phyloP scores from a whole-genome alignment of 1,284 basidiomycete species.

The Cutaneotrichosporon sp. region DNA sequence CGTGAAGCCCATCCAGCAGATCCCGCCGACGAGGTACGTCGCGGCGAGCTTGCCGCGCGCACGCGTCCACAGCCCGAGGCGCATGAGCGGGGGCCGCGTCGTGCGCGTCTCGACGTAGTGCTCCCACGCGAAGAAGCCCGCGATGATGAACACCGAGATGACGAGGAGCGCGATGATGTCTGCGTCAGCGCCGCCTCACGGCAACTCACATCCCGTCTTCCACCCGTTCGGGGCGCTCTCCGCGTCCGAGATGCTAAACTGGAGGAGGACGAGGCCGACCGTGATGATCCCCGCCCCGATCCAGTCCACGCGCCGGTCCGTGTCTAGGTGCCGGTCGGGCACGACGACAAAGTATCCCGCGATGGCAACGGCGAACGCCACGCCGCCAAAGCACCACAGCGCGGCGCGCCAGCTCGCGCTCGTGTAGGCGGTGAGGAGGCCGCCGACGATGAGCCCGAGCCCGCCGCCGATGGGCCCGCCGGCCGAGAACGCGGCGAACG shows the following conservation, averaged over 20 bases:
- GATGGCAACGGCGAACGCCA: constrained; percentile 59
- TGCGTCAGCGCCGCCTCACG: constrained; percentile 10
- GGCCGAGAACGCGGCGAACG: constrained; percentile 70
- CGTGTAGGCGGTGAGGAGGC: constrained; percentile 68
- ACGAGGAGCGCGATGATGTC: constrained; percentile 62
- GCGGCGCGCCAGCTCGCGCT: constrained; percentile 62
- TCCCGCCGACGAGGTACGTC: constrained; percentile 67
- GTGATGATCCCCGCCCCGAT: constrained; percentile 74
- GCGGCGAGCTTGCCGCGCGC: constrained; percentile 67
- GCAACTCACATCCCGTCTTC: constrained; percentile 67
- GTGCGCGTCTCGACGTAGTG: constrained; percentile 58
- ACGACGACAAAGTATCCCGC: constrained; percentile 63
- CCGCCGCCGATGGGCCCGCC: constrained; percentile 77
- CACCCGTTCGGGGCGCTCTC: constrained; percentile 69
- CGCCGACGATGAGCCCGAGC: constrained; percentile 68
- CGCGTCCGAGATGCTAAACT: constrained; percentile 77
- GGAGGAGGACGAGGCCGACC: constrained; percentile 70
- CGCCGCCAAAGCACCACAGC: constrained; percentile 62
- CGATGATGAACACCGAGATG: constrained; percentile 63
- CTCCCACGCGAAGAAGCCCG: constrained; percentile 70
- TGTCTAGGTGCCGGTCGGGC: constrained; percentile 48
- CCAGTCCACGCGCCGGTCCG: constrained; percentile 74
- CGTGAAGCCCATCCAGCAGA: constrained; percentile 67
- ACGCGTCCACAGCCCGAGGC: constrained; percentile 66
- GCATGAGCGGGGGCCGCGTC: constrained; percentile 66